Base-by-base conservation (phyloP, 129 eudicot species). In the Escallonia herrerae region DNA sequence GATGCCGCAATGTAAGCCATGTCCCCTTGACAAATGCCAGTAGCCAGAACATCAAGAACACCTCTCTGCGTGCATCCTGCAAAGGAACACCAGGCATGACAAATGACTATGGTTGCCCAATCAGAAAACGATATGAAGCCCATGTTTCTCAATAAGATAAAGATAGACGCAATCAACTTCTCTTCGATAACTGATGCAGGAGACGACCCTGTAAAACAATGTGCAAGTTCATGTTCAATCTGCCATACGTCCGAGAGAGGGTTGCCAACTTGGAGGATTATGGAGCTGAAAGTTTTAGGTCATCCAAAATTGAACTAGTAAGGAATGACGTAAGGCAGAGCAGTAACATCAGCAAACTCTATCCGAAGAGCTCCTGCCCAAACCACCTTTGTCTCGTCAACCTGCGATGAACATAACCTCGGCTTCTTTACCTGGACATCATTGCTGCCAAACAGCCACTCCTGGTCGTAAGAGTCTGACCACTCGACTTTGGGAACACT, bases 321-420 rank as follows among this genome's bases (percentile, higher is more conserved):
- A 43, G 81, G 87, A 62, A 82, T 62, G 49, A 82, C 87, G 75
- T 82, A 82, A 1, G 87, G 87, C 48, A 82, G 70, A 39, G 79
- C 87, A 63, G 43, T 59, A n/a, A 82, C 50, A 64, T 79, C 84
- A 15, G 73, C 84, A 63, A 79, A 72, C 44, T 82, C 84, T n/a
- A 75, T 9, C 46, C 53, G 63, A 39, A 82, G 22, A 12, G 87
- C 81, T 68, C 74, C 77, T 15, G 87, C 81, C 87, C 87, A 75
- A 13, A 82, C 87, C 53, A 61, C 62, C 72, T 72, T 57, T 1
- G 62, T 10, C 60, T 53, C 68, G 44, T 61, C 79, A 53, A 67
- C 74, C 40, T 7, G 54, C 43, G 58, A 50, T 12, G 71, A 43
- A 58, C 41, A 60, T 12, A 43, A 6, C 6, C 13, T 66, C 5